These are phyloP conservation scores for Colletotrichum trifolii DNA, from an alignment of 2,329 filamentous ascomycete species.

Conservation along the genomic window DNA sequence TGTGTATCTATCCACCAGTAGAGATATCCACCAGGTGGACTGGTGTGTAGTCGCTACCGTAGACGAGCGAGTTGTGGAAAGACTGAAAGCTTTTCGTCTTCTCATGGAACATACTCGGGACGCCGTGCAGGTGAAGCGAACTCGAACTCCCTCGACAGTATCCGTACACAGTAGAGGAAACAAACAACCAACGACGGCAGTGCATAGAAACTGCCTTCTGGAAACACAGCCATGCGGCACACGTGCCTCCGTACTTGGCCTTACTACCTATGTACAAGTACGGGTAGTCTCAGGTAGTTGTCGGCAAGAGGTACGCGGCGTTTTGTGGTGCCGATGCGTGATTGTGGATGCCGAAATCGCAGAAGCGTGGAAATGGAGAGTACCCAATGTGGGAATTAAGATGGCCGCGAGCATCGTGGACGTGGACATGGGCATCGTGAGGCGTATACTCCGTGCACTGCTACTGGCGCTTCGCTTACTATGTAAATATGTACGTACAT, in stretches of 20 bases:
- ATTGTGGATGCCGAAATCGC: constrained; percentile 8
- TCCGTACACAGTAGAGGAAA: not conserved
- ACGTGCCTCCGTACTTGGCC: not conserved
- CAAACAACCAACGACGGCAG: too few species aligned
- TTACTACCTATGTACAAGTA: too few species aligned
- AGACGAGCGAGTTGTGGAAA: too few species aligned
- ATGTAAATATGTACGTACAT: too few species aligned
- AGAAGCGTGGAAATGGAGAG: constrained; percentile 8
- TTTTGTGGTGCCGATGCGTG: constrained; percentile 11
- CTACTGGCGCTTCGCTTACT: too few species aligned
- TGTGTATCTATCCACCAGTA: too few species aligned
- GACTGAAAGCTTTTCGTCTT: too few species aligned
- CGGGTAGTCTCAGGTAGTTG: too few species aligned
- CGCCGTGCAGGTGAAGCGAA: too few species aligned
- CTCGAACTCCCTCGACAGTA: not conserved
- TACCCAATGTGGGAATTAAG: constrained; percentile 4
- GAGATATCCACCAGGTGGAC: constrained; percentile 15
- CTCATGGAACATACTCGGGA: too few species aligned
- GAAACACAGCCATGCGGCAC: not conserved
- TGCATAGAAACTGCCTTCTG: not conserved
- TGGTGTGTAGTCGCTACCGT: not conserved
- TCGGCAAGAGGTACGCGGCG: constrained; percentile 1
- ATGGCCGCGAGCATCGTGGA: constrained; percentile 2
- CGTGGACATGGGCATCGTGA: not conserved
- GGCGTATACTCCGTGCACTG: too few species aligned